These are phyloP conservation scores for Kalmusia sp. DNA, from an alignment of 2,329 filamentous ascomycete genomes.

Conservation along the genomic window DNA sequence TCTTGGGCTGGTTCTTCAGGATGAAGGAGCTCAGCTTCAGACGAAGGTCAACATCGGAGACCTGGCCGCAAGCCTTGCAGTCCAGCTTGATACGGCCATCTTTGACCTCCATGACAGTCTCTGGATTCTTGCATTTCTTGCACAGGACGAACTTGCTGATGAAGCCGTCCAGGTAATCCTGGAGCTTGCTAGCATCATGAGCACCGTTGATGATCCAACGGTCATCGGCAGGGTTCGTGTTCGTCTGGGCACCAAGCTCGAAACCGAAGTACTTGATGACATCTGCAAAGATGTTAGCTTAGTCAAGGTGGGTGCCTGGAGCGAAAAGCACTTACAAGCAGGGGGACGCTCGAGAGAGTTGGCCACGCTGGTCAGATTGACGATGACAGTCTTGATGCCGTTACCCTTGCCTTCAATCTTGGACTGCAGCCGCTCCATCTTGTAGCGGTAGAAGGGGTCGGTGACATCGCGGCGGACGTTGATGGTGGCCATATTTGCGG, in stretches of 20 bases:
- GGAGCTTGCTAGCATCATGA: slow-evolving; percentile 92
- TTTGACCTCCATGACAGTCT: slow-evolving; percentile 96
- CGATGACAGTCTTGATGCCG: slow-evolving; percentile 98
- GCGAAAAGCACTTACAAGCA: slow-evolving; percentile 60
- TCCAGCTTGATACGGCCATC: slow-evolving; percentile 90
- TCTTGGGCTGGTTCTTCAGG: slow-evolving; percentile 93
- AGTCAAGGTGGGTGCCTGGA: not conserved
- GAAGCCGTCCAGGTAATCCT: slow-evolving; percentile 98
- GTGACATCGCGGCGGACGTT: slow-evolving; percentile 97
- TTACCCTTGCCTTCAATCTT: slow-evolving; percentile 99
- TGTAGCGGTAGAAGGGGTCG: slow-evolving; percentile 99
- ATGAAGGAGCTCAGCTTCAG: slow-evolving; percentile 98
- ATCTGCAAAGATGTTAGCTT: slow-evolving; percentile 53
- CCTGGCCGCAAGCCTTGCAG: slow-evolving; percentile 98
- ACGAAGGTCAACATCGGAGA: slow-evolving; percentile 87
- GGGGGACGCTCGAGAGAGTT: slow-evolving; percentile 90
- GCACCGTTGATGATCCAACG: slow-evolving; percentile 99
- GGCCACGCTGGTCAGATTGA: slow-evolving; percentile 94
- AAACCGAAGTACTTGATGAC: slow-evolving; percentile 99
- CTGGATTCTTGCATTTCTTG: slow-evolving; percentile 99
- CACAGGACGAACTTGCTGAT: slow-evolving; percentile 98
- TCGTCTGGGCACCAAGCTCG: slow-evolving; percentile 97
- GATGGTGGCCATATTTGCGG: slow-evolving; percentile 89
- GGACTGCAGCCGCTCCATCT: slow-evolving; percentile 98
- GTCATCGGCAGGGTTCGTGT: slow-evolving; percentile 95